Base-by-base conservation (phyloP, 371 early-diverging fungal genomes). In the Chytridium lagenaria region DNA sequence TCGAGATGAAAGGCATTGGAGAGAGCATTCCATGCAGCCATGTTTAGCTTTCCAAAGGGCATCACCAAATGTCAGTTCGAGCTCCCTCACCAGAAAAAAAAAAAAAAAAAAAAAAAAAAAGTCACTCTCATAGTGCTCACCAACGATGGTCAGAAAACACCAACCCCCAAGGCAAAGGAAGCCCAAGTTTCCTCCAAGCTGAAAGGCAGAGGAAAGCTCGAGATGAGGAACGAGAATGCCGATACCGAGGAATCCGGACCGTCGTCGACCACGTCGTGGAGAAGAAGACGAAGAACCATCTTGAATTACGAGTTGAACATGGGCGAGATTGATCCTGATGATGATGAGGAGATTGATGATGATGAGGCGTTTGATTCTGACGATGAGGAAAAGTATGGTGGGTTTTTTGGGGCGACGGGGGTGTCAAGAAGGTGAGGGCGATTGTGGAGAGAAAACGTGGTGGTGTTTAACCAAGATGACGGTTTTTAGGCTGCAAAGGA, bases 291-390 rank as follows among this genome's bases (percentile, higher is more conserved):
- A 55, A 5, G 55, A 55, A 55, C 30, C 55, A 10, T 26, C 10
- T 10, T 16, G 16, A 55, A 55, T 26, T 88, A 91, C 40, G 92
- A 94, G 76, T 90, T 90, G 77, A 84, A 91, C 69, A 87, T 87
- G 1, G 92, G 89, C 30, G 84, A 84, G 31, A 91, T 83, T 33
- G 89, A 89, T 22, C 85, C 89, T 15, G 94, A 94, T 59, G 97
- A 96, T 76, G 97, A 97, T 74, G 96, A 95, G 72, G 96, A 96
- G 73, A 94, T 95, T 69, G 91, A 92, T 61, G 93, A 94, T 34
- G 95, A 94, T 74, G 94, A 91, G 50, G 96, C 97, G 12, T 95
- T 95, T 78, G 88, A 92, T 64, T 91, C 87, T 5, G 88, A 85
- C 52, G 96, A 95, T 72, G 94, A 95, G 63, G 93, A 94, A 57